A percentile compares a stretch with the other conserved stretches of the same genome.
Conservation (phyloP, 805 yeast species). For the Starmerella ratchasimensis region DNA sequence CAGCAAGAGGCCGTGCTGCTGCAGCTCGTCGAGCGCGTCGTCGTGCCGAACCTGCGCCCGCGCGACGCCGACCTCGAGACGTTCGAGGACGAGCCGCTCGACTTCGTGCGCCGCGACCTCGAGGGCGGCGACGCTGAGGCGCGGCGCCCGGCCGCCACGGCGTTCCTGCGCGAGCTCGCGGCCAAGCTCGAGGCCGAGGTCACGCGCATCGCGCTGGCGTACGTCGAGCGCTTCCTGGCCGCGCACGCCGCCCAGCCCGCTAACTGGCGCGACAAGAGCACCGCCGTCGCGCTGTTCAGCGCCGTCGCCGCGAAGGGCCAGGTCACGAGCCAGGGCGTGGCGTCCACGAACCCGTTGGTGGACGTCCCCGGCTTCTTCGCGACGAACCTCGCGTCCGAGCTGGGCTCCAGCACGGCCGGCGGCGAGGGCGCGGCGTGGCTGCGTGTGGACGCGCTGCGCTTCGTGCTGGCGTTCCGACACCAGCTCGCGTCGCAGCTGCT, state of each 20-base stretch:
- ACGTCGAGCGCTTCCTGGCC: slow-evolving; percentile 54
- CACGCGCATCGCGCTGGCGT: slow-evolving; percentile 59
- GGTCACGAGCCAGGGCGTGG: slow-evolving; percentile 72
- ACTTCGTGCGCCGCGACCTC: slow-evolving; percentile 77
- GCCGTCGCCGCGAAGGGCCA: slow-evolving; percentile 86
- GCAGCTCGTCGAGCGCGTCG: slow-evolving; percentile 67
- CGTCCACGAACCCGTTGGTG: slow-evolving; percentile 68
- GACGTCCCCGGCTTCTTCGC: slow-evolving; percentile 81
- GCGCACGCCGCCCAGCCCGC: slow-evolving; percentile 33
- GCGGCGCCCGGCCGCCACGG: slow-evolving; percentile 85
- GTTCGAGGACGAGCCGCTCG: slow-evolving; percentile 95
- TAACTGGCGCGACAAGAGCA: slow-evolving; percentile 72
- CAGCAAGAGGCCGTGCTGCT: slow-evolving; percentile 48
- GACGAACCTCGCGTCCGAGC: slow-evolving; percentile 67
- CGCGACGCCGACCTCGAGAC: slow-evolving; percentile 82
- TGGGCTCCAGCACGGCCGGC: slow-evolving; percentile 32
- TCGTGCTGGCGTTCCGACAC: slow-evolving; percentile 77
- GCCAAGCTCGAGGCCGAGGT: slow-evolving; percentile 60
- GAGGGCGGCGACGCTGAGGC: slow-evolving; percentile 93
- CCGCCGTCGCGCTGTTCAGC: slow-evolving; percentile 73
- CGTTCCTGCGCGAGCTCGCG: slow-evolving; percentile 74
- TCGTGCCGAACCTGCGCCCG: slow-evolving; percentile 75
- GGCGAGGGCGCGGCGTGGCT: slow-evolving; percentile 45
- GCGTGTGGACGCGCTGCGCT: slow-evolving; percentile 85
- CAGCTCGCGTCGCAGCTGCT: slow-evolving; percentile 75